phyloP scores from a whole-genome alignment of 768 basidiomycete genomes.

The Xanthoconium stramineum region DNA sequence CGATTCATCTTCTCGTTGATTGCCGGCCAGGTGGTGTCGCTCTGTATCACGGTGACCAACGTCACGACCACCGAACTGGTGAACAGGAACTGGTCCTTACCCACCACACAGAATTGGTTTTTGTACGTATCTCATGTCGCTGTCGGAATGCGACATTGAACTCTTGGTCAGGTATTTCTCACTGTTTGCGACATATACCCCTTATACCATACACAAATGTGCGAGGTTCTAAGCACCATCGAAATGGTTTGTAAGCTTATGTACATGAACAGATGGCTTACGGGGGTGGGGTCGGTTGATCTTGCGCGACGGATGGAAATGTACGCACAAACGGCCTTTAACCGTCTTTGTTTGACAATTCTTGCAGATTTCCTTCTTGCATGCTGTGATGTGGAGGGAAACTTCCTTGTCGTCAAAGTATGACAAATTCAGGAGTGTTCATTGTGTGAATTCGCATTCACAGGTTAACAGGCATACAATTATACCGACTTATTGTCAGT shows the following conservation, averaged over 20 bases:
- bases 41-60: constrained; percentile 88
- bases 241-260: background rate
- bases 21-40: constrained; percentile 78
- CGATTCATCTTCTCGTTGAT: constrained; percentile 67
- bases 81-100: constrained; percentile 62
- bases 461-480: constrained; percentile 58
- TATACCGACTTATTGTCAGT: constrained; percentile 86
- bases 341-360: constrained; percentile 2
- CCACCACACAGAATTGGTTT: constrained; percentile 83
- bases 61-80: constrained; percentile 81
- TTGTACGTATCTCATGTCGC: constrained; percentile 46
- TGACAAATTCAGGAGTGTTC: background rate
- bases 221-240: constrained; percentile 23
- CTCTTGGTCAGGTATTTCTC: constrained; percentile 62
- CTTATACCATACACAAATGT: constrained; percentile 90
- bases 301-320: constrained; percentile 81
- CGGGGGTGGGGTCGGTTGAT: constrained; percentile 80
- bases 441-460: background rate
- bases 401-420: constrained; percentile 81
- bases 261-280: constrained; percentile 60
- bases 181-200: constrained; percentile 72
- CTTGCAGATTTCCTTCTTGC: constrained; percentile 70
- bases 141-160: background rate
- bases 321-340: constrained; percentile 37
- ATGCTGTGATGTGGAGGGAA: constrained; percentile 82